These are phyloP conservation scores for Termitomyces sp. DNA, from an alignment of 768 basidiomycete species.

Conservation along the genomic window DNA sequence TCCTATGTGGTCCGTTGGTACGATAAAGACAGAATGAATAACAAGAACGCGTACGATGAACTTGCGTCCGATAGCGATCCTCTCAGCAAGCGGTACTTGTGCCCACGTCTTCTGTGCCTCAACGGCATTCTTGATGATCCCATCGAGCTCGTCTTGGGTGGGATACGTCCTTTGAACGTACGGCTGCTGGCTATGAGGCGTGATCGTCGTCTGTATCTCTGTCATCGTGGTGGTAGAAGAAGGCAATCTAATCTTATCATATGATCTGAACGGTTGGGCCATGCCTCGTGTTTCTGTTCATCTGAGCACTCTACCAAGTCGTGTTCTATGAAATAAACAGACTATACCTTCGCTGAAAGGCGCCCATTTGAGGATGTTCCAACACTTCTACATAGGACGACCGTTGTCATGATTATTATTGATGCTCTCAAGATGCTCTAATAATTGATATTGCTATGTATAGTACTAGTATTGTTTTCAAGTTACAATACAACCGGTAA, in stretches of 20 bases:
- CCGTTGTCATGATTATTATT: no score
- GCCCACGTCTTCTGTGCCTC: constrained; percentile 78
- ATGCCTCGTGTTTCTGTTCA: no score
- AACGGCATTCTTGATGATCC: constrained; percentile 51
- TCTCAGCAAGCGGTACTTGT: constrained; percentile 67
- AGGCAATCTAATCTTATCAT: constrained; percentile 22
- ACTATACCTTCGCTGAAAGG: no score
- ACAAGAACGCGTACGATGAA: constrained; percentile 31
- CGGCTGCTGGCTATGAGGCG: constrained; percentile 74
- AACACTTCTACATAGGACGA: no score
- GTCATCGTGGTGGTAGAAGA: constrained; percentile 29
- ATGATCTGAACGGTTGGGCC: no score
- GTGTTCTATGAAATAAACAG: no score
- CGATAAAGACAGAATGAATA: not conserved
- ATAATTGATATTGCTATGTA: no score
- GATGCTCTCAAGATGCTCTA: no score
- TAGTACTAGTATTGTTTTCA: no score
- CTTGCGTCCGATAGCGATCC: constrained; percentile 60
- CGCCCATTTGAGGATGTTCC: no score
- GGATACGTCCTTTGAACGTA: constrained; percentile 70
- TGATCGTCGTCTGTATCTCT: constrained; percentile 74
- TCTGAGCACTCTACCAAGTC: no score
- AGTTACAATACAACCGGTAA: no score
- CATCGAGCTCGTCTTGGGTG: constrained; percentile 55
- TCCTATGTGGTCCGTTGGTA: constrained; percentile 28